Percentiles rank a stretch among this genome's conserved stretches.
Conservation (phyloP, 176 grass and related monocot species). For the Thinopyrum elongatum region DNA sequence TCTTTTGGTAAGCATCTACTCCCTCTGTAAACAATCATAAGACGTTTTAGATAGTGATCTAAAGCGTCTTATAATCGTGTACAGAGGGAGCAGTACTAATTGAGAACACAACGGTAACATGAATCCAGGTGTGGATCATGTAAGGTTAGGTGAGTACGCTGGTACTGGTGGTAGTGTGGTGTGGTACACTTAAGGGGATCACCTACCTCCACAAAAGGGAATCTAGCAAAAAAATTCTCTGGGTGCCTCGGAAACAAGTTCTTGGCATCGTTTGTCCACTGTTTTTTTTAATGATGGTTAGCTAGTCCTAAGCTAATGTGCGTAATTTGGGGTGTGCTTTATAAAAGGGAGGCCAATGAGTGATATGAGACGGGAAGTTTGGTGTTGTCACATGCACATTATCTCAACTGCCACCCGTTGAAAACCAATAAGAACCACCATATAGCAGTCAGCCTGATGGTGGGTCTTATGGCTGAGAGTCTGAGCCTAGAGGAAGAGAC, state of each 20-base stretch:
- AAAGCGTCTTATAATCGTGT: no score
- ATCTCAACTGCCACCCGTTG: conserved; percentile 39
- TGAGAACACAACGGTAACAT: neutral
- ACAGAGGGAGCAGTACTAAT: neutral
- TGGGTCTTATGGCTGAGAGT: neutral
- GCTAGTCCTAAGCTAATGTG: conserved; percentile 1
- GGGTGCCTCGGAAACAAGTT: conserved; percentile 11
- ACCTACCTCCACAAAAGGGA: neutral
- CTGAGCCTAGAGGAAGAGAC: conserved; percentile 36
- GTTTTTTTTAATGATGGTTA: conserved; percentile 8
- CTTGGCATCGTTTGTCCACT: neutral
- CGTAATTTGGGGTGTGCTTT: conserved; percentile 16
- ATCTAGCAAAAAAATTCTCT: conserved; percentile 10
- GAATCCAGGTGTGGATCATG: conserved; percentile 5
- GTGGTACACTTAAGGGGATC: neutral
- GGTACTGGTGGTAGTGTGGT: neutral
- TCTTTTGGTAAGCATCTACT: conserved; percentile 37
- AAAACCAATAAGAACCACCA: conserved; percentile 14
- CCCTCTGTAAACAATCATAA: no score
- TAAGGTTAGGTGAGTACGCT: conserved; percentile 16
- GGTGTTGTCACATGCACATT: conserved; percentile 38
- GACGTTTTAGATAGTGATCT: no score
- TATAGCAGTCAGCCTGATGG: neutral
- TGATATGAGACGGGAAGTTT: conserved; percentile 12
- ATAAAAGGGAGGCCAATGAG: conserved; percentile 3